Evolutionary conservation across 495 filamentous ascomycete species (phyloP).

Genomic region (Aspergillus incahuasiensis): DNA sequence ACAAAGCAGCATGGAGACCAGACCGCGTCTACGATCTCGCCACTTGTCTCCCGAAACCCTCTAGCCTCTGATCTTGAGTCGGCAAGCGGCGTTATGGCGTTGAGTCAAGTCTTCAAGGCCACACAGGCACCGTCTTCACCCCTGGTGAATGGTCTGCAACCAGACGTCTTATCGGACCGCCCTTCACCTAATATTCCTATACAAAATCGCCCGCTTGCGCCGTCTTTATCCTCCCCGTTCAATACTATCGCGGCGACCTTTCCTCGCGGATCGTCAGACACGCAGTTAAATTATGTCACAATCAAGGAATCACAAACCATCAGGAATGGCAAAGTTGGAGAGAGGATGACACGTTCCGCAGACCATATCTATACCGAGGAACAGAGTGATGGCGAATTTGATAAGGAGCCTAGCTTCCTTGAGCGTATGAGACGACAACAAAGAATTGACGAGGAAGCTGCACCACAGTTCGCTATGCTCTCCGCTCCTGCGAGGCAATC

Average conservation of each 20-base stretch:
- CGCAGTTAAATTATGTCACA: slow-evolving; percentile 45
- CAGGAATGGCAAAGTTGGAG: slow-evolving; percentile 29
- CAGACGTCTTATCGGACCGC: slow-evolving; percentile 43
- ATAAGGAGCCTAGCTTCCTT: slow-evolving; percentile 41
- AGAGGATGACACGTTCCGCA: slow-evolving; percentile 38
- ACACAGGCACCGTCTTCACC: slow-evolving; percentile 53
- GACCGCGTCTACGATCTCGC: slow-evolving; percentile 29
- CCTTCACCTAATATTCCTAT: slow-evolving; percentile 50
- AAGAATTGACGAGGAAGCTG: slow-evolving; percentile 34
- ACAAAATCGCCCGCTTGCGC: slow-evolving; percentile 34
- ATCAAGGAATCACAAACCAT: slow-evolving; percentile 48
- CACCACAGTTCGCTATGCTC: slow-evolving; percentile 37
- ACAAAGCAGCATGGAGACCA: slow-evolving; percentile 31
- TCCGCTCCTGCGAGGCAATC: slow-evolving; percentile 31
- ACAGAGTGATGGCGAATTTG: slow-evolving; percentile 44
- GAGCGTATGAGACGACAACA: slow-evolving; percentile 34
- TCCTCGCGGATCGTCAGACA: slow-evolving; percentile 39
- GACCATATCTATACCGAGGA: slow-evolving; percentile 37
- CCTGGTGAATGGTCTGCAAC: slow-evolving; percentile 33
- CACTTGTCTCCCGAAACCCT: slow-evolving; percentile 43
- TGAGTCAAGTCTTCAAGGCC: slow-evolving; percentile 49
- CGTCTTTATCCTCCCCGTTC: slow-evolving; percentile 41
- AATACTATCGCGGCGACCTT: slow-evolving; percentile 29
- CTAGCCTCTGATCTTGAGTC: slow-evolving; percentile 38
- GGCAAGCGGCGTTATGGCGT: slow-evolving; percentile 40